These are phyloP conservation scores for Telfairia occidentalis DNA, from an alignment of 331 rosid species.

Conservation along the genomic window DNA sequence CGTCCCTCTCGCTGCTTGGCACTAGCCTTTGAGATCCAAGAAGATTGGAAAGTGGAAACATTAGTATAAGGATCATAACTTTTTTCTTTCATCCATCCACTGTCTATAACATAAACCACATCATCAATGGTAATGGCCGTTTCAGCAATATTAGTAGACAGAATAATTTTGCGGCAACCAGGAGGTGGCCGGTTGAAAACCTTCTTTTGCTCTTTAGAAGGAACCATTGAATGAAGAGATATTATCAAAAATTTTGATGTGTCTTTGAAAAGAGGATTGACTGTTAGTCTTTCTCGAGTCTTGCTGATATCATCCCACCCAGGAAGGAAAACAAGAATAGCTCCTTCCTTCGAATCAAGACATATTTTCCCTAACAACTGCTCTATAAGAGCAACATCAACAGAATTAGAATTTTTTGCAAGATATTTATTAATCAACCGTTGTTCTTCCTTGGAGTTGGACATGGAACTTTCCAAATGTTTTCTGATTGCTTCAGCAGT, in stretches of 20 bases:
- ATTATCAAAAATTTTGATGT: slow-evolving; percentile 35
- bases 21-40: slow-evolving; percentile 96
- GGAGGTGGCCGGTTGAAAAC: slow-evolving; percentile 49
- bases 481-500: slow-evolving; percentile 44
- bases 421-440: slow-evolving; percentile 48
- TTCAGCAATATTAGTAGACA: slow-evolving; percentile 90
- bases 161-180: slow-evolving; percentile 88
- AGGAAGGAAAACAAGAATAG: slow-evolving; percentile 83
- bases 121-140: slow-evolving; percentile 94
- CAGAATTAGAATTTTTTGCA: slow-evolving; percentile 45
- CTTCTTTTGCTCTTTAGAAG: slow-evolving; percentile 61
- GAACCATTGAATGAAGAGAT: slow-evolving; percentile 83
- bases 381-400: slow-evolving; percentile 64
- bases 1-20: slow-evolving; percentile 96
- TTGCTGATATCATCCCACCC: slow-evolving; percentile 96
- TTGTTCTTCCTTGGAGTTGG: slow-evolving; percentile 35
- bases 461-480: slow-evolving; percentile 34
- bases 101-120: slow-evolving; percentile 80
- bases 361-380: slow-evolving; percentile 63
- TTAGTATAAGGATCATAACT: slow-evolving; percentile 82
- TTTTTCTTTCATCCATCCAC: slow-evolving; percentile 87
- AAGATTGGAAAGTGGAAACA: slow-evolving; percentile 80
- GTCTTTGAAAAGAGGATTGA: slow-evolving; percentile 44
- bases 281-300: slow-evolving; percentile 47
- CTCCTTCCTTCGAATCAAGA: slow-evolving; percentile 69